A percentile compares a stretch with the other conserved stretches of the same genome.
These are phyloP conservation scores for Zarea fungicola DNA, from an alignment of 2,329 filamentous ascomycete species.

Conservation along the genomic window DNA sequence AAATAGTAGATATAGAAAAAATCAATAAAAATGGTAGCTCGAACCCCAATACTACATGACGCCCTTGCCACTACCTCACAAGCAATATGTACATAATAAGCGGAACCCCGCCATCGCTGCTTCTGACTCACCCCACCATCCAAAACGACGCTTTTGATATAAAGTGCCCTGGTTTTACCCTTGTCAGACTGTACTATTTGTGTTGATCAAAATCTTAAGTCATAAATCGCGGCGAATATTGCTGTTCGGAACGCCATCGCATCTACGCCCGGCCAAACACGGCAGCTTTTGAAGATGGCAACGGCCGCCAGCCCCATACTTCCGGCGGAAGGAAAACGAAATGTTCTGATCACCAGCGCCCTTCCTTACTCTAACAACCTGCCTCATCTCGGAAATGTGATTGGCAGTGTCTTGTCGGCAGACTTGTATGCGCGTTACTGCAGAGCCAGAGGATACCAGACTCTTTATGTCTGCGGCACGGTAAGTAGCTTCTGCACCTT, in stretches of 20 bases:
- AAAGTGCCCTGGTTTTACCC: background rate
- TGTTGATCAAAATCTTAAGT: background rate
- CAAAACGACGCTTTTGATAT: constrained; percentile 1
- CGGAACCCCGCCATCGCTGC: constrained; percentile 13
- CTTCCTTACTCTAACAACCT: constrained; percentile 73
- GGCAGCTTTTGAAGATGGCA: constrained; percentile 9
- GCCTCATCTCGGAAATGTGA: constrained; percentile 83
- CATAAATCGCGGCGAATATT: background rate
- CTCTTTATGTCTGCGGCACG: constrained; percentile 77
- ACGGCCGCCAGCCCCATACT: constrained; percentile 41
- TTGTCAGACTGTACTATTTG: background rate
- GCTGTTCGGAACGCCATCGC: background rate
- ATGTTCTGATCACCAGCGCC: constrained; percentile 88
- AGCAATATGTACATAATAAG: constrained; percentile 12
- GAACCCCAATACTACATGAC: too few relatives aligned
- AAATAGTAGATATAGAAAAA: too few relatives aligned
- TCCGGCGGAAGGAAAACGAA: constrained; percentile 69
- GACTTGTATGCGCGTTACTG: constrained; percentile 82
- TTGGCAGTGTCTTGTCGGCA: constrained; percentile 81
- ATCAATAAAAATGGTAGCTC: too few relatives aligned
- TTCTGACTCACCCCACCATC: constrained; percentile 14
- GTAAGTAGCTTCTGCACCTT: constrained; percentile 16
- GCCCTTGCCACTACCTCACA: background rate
- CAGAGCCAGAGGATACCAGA: constrained; percentile 72
- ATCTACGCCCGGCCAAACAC: constrained; percentile 1